Conservation (phyloP, 2,329 filamentous ascomycete genomes). For the Aspergillus sp. region DNA sequence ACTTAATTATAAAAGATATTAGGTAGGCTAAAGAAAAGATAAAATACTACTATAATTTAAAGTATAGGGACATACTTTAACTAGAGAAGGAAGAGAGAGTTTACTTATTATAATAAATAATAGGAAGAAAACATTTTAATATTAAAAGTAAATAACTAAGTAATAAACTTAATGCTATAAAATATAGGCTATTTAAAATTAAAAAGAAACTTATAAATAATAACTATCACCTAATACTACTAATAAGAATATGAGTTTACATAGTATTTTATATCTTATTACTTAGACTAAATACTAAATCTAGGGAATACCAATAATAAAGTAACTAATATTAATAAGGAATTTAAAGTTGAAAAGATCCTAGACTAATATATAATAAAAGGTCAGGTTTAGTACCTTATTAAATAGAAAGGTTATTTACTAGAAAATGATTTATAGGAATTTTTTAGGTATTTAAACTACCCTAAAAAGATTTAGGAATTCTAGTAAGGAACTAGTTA, state of each 20-base stretch:
- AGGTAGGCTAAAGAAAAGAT: conserved; percentile 1
- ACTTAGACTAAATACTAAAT: not conserved
- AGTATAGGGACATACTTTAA: not conserved
- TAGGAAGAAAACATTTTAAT: too few species aligned
- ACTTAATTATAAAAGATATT: conserved; percentile 4
- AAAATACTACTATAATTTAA: conserved; percentile 6
- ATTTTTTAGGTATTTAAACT: conserved; percentile 4
- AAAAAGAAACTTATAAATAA: too few species aligned
- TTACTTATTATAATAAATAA: too few species aligned
- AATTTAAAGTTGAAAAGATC: not conserved
- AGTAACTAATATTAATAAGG: not conserved
- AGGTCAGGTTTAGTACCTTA: conserved; percentile 1
- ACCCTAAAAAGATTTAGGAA: not conserved
- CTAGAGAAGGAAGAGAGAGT: too few species aligned
- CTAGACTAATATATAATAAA: not conserved
- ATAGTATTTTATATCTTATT: conserved; percentile 4
- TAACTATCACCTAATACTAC: too few species aligned
- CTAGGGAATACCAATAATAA: not conserved
- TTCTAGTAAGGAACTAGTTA: not conserved
- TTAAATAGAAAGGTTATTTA: not conserved
- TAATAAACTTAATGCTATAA: too few species aligned
- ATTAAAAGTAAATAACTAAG: too few species aligned
- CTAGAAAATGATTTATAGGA: not conserved
- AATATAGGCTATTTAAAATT: too few species aligned
- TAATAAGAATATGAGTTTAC: conserved; percentile 6